Base-by-base conservation (phyloP, 2,329 filamentous ascomycete species). In the Fusarium sp. region DNA sequence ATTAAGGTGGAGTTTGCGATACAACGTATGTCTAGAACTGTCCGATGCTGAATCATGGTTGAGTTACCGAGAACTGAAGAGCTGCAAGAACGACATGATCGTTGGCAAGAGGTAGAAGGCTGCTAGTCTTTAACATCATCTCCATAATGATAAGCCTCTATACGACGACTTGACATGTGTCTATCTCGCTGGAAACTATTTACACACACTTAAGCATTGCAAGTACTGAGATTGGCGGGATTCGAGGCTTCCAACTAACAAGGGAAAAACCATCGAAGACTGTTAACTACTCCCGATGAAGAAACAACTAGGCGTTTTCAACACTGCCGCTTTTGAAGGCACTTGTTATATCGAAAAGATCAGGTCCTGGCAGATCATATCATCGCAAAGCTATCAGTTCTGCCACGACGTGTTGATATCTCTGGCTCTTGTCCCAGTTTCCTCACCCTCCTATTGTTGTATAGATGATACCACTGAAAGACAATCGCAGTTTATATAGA, bases 151-250 rank as follows among this genome's bases (percentile, higher is more conserved):
- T 24, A 61, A 4, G 61, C 45, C 7, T 58, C 58, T 24, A 64
- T 58, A 6, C 53, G 57, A 11, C 46, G 46, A 19, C 45, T 58
- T 22, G 53, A 49, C 25, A 57, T 45, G 24, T 63, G 56, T 9
- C 7, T 24, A 31, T 22, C 52, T 10, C 54, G 57, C 25, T 50
- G 50, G 19, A 19, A 19, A 19, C 19, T 19, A 19, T 19, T 19
- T 3, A 19, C 19, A 19, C 19, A 19, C 19, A 19, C 19, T 19
- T 19, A 19, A 19, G 3, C 19, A 19, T 19, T 19, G 19, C 19
- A 19, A 19, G 19, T 19, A 19, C 19, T 19, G 19, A 3, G 19
- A 19, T 19, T 19, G 19, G 19, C 19, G 19, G 19, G 19, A 19
- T 19, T 19, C 19, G 19, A 19, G 19, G 19, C 19, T 19, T 45